These are phyloP conservation scores for Lachancea nothofagi DNA, from an alignment of 805 yeast species.

Conservation along the genomic window DNA sequence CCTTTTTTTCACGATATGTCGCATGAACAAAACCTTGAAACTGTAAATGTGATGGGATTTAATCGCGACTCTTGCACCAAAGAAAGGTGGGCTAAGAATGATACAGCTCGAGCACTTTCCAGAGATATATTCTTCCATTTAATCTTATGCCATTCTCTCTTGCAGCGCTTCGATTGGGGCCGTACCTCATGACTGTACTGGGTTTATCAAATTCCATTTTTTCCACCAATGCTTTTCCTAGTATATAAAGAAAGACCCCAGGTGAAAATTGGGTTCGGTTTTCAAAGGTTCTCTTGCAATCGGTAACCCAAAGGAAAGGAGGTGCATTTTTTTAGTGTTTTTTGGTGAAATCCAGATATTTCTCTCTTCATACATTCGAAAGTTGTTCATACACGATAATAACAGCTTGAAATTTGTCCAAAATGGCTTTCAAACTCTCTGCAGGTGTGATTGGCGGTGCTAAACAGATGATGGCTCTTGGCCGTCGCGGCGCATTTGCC, in stretches of 20 bases:
- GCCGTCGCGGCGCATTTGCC: not conserved
- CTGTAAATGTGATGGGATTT: no score
- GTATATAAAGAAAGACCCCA: conserved; percentile 4
- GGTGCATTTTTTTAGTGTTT: conserved; percentile 6
- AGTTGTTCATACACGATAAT: not conserved
- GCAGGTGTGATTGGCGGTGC: conserved; percentile 6
- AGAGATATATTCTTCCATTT: not conserved
- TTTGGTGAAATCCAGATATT: conserved; percentile 3
- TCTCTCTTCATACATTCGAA: conserved; percentile 2
- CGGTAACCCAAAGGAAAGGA: conserved; percentile 9
- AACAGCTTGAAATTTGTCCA: not conserved
- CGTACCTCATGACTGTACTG: not conserved
- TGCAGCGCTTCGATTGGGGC: conserved; percentile 1
- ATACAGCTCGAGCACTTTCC: no score
- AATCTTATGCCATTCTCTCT: conserved; percentile 3
- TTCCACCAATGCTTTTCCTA: not conserved
- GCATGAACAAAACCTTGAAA: no score
- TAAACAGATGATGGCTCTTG: conserved; percentile 1
- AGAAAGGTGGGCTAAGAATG: no score
- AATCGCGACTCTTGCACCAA: no score
- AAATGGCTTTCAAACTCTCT: conserved; percentile 7
- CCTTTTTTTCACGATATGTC: no score
- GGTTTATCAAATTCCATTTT: not conserved
- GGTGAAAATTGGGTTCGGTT: not conserved
- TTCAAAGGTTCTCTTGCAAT: not conserved